phyloP scores from a whole-genome alignment of 768 basidiomycete genomes.

The Naganishia kalamii region DNA sequence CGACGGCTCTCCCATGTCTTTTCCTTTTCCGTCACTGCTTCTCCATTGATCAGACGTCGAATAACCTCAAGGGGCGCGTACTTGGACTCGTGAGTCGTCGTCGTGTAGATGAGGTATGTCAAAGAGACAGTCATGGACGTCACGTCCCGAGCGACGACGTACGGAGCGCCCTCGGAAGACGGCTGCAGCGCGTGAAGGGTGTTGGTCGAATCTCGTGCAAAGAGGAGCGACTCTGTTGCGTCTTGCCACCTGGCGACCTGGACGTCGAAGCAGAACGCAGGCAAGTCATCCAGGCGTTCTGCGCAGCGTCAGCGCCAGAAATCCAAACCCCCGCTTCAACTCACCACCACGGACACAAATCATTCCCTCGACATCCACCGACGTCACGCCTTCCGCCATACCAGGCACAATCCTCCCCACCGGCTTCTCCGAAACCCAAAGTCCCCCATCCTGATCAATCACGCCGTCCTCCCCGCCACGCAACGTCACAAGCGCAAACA shows the following conservation, averaged over 20 bases:
- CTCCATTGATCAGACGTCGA: slow-evolving; percentile 28
- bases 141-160: slow-evolving; percentile 40
- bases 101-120: slow-evolving; percentile 76
- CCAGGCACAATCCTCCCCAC: neutral
- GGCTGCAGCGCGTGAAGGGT: slow-evolving; percentile 55
- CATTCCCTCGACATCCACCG: neutral
- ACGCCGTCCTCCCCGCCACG: slow-evolving; percentile 2
- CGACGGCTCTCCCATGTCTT: slow-evolving; percentile 63
- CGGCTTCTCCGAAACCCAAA: neutral
- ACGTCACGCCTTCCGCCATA: neutral
- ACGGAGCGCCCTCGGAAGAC: slow-evolving; percentile 14
- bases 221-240: slow-evolving; percentile 46
- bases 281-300: slow-evolving; percentile 16
- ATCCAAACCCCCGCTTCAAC: neutral
- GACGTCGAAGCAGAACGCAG: slow-evolving; percentile 24
- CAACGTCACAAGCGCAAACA: slow-evolving; percentile 13
- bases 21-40: slow-evolving; percentile 33
- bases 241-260: neutral
- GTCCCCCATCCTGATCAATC: slow-evolving; percentile 26
- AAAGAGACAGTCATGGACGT: slow-evolving; percentile 65
- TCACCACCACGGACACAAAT: neutral
- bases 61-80: slow-evolving; percentile 58
- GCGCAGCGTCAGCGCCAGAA: neutral
- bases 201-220: slow-evolving; percentile 63
- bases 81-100: slow-evolving; percentile 68